phyloP scores from a whole-genome alignment of 2,329 filamentous ascomycete species.

The Colletotrichum neosansevieriae region DNA sequence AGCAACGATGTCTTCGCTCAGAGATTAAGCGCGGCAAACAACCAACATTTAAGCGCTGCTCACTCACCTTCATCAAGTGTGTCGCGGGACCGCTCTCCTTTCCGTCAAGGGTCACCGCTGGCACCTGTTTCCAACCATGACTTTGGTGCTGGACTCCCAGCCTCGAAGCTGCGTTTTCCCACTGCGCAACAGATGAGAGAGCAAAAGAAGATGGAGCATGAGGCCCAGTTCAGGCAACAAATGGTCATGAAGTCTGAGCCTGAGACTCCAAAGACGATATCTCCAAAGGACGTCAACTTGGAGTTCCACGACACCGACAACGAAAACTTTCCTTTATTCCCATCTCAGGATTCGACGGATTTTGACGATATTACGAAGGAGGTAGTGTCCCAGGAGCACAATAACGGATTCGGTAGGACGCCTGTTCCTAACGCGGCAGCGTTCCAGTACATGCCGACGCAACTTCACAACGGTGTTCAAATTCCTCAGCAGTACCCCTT shows the following conservation, averaged over 20 bases:
- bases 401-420: conserved; percentile 5
- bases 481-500: conserved; percentile 67
- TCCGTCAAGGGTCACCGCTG: conserved; percentile 77
- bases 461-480: conserved; percentile 54
- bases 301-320: conserved; percentile 85
- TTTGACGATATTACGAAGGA: conserved; percentile 56
- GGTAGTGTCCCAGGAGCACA: not conserved
- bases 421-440: not conserved
- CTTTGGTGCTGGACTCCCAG: conserved; percentile 47
- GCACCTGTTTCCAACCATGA: conserved; percentile 62
- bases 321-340: conserved; percentile 79
- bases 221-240: conserved; percentile 61
- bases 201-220: conserved; percentile 70
- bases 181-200: conserved; percentile 72
- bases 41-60: conserved; percentile 72
- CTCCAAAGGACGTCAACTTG: conserved; percentile 89
- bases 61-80: conserved; percentile 62
- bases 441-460: conserved; percentile 48
- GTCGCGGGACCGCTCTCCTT: conserved; percentile 81
- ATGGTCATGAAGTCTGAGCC: conserved; percentile 56
- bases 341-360: conserved; percentile 63
- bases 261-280: conserved; percentile 84
- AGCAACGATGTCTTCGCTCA: conserved; percentile 76
- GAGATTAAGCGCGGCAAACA: conserved; percentile 82
- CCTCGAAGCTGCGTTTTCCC: conserved; percentile 52